A percentile compares a stretch with the other conserved stretches of the same genome.
These are phyloP conservation scores for Beauveria sp. DNA, from an alignment of 2,329 filamentous ascomycete genomes.

Conservation along the genomic window DNA sequence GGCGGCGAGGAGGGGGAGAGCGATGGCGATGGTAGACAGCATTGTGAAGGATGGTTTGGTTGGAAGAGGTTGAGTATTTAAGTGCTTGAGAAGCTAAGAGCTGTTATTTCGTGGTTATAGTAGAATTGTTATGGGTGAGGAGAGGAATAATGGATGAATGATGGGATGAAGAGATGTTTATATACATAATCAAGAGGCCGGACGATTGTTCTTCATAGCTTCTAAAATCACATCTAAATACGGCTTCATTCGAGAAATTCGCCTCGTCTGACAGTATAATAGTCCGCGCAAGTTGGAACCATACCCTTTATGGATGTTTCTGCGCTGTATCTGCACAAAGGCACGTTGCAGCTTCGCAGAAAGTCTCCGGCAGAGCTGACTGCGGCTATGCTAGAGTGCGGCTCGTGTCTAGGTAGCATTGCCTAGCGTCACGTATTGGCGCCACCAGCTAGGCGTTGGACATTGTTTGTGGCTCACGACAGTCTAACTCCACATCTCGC, in stretches of 20 bases:
- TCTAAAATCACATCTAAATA: background rate
- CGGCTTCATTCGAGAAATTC: background rate
- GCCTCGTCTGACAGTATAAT: background rate
- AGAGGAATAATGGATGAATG: background rate
- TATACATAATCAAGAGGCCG: background rate
- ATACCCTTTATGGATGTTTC: background rate
- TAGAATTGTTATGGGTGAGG: background rate
- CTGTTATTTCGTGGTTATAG: background rate
- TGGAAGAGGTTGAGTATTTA: background rate
- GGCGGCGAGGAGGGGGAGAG: conserved; percentile 5
- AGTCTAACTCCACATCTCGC: background rate
- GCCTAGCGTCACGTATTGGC: background rate
- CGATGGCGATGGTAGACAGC: background rate
- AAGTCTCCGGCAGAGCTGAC: background rate
- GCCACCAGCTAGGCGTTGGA: background rate
- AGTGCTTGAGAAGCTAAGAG: background rate
- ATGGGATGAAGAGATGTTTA: background rate
- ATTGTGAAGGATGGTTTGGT: background rate
- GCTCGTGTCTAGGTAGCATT: background rate
- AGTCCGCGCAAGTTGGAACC: background rate
- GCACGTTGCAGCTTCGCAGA: background rate
- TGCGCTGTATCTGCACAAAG: background rate
- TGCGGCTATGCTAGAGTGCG: background rate
- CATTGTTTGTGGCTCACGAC: background rate
- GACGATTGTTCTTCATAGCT: background rate